Conservation (phyloP, 1,139 yeast genomes). For the Lodderomyces beijingensis region DNA sequence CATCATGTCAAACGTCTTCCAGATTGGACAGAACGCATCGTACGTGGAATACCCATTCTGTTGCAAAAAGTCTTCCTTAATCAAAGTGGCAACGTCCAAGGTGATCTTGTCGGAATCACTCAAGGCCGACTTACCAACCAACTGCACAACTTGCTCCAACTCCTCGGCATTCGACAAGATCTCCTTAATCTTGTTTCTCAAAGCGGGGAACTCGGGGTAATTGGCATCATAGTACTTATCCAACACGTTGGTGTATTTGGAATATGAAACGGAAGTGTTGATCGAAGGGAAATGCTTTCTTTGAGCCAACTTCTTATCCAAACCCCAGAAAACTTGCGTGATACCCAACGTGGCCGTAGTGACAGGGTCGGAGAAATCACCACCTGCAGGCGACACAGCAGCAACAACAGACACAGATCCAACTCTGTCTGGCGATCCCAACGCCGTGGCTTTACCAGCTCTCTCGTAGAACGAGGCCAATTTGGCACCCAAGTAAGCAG, state of each 20-base stretch:
- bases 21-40: constrained; percentile 98
- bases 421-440: constrained; percentile 93
- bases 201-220: constrained; percentile 85
- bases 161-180: constrained; percentile 96
- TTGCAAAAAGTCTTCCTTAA: constrained; percentile 97
- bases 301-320: constrained; percentile 97
- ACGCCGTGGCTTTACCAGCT: constrained; percentile 94
- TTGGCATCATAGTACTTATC: constrained; percentile 79
- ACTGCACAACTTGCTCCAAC: constrained; percentile 96
- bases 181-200: constrained; percentile 90
- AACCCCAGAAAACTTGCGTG: constrained; percentile 99
- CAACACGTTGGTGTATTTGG: constrained; percentile 88
- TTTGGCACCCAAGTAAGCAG: constrained; percentile 98
- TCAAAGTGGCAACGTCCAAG: constrained; percentile 82
- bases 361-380: constrained; percentile 99
- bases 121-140: constrained; percentile 96
- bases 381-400: constrained; percentile 99
- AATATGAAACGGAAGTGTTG: constrained; percentile 92
- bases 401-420: constrained; percentile 99
- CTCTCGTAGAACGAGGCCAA: constrained; percentile 98
- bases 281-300: constrained; percentile 99
- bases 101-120: constrained; percentile 96
- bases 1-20: constrained; percentile 99
- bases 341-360: constrained; percentile 97
- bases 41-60: constrained; percentile 98